Conservation (phyloP, 2,329 filamentous ascomycete species). For the Venturia aucupariae region DNA sequence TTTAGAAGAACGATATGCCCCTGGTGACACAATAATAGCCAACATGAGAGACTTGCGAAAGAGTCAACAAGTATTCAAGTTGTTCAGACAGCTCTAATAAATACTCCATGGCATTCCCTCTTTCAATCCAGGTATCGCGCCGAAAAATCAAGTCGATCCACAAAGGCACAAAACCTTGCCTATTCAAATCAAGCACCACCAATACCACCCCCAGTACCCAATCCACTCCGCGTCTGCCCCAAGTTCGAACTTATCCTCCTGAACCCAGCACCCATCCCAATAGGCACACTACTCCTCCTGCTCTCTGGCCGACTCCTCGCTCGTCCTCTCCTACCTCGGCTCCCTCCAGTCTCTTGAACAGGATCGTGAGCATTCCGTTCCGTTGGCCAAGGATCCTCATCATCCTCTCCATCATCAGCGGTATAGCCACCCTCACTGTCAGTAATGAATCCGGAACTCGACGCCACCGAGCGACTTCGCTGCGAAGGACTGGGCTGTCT, state of each 20-base stretch:
- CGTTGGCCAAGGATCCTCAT: background rate
- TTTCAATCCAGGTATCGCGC: background rate
- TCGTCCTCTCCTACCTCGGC: conserved; percentile 8
- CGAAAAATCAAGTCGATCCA: background rate
- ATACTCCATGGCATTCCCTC: background rate
- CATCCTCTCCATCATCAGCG: background rate
- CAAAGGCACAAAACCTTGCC: background rate
- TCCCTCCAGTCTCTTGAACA: background rate
- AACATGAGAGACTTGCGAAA: too few species aligned
- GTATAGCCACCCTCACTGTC: background rate
- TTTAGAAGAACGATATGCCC: too few species aligned
- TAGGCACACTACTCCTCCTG: conserved; percentile 33
- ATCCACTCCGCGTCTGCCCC: conserved; percentile 30
- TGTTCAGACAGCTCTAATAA: too few species aligned
- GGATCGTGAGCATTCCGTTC: background rate
- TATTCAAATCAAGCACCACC: conserved; percentile 4
- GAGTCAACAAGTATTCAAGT: too few species aligned
- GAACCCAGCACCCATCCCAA: conserved; percentile 38
- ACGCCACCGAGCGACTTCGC: background rate
- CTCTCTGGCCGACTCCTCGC: conserved; percentile 29
- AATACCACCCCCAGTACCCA: conserved; percentile 18
- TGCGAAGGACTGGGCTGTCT: background rate
- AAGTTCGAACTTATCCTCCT: conserved; percentile 37
- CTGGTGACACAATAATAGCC: too few species aligned
- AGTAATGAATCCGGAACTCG: conserved; percentile 1